Conservation (phyloP, 2,329 filamentous ascomycete genomes). For the Pseudopyricularia javanii region DNA sequence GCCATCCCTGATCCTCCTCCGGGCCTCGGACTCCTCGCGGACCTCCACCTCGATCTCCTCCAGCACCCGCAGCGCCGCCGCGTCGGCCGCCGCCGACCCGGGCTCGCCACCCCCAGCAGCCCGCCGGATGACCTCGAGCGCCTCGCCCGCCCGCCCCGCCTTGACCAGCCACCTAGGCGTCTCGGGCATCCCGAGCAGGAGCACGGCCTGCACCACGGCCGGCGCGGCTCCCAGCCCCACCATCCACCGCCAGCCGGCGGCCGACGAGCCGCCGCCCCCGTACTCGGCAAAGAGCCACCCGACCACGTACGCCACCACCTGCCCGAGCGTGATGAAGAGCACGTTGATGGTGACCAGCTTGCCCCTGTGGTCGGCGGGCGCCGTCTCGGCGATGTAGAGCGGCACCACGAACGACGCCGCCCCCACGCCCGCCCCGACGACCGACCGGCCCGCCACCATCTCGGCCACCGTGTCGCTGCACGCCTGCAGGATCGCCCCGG, state of each 20-base stretch:
- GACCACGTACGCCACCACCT: constrained; percentile 76
- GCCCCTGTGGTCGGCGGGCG: constrained; percentile 64
- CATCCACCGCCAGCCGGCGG: constrained; percentile 73
- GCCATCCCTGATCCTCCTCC: constrained; percentile 22
- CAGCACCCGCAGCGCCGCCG: constrained; percentile 46
- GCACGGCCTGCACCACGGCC: constrained; percentile 54
- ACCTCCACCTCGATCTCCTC: constrained; percentile 64
- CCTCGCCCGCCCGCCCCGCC: constrained; percentile 47
- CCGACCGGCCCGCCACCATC: constrained; percentile 56
- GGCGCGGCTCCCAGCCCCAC: constrained; percentile 75
- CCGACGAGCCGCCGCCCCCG: constrained; percentile 27
- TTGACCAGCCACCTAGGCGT: constrained; percentile 80
- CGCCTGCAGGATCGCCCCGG: constrained; percentile 56
- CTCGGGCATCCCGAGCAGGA: constrained; percentile 69
- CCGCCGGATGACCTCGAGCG: constrained; percentile 50
- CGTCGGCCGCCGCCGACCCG: constrained; percentile 18
- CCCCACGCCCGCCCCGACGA: constrained; percentile 64
- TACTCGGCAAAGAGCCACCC: constrained; percentile 60
- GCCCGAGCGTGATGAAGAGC: constrained; percentile 75
- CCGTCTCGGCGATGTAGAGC: constrained; percentile 78
- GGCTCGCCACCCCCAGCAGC: constrained; percentile 21
- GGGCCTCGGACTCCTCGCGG: constrained; percentile 49
- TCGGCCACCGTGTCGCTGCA: constrained; percentile 38
- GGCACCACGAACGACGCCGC: constrained; percentile 74
- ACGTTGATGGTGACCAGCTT: constrained; percentile 71